phyloP scores from a whole-genome alignment of 129 eudicot genomes.

The Rutidosis leptorrhynchoides region DNA sequence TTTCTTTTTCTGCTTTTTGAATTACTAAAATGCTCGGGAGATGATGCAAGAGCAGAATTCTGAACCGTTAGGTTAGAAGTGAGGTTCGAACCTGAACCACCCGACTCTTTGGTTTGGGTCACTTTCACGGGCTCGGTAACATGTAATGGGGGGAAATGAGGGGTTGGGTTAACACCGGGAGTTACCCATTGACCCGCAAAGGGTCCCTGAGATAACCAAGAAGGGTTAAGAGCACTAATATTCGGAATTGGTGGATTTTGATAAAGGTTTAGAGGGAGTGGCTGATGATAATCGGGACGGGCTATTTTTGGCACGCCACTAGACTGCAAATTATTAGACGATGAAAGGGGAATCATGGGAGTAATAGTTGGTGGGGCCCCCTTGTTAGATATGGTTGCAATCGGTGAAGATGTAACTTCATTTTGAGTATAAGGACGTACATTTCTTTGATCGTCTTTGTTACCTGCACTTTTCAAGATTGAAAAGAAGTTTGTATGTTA shows the following conservation, averaged over 20 bases:
- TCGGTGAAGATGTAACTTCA: conserved; percentile 41
- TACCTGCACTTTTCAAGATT: conserved; percentile 43
- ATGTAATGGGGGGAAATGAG: conserved; percentile 41
- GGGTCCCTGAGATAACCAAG: conserved; percentile 71
- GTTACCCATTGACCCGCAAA: conserved; percentile 72
- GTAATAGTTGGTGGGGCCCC: conserved; percentile 38
- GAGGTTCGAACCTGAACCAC: conserved; percentile 13
- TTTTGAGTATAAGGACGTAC: conserved; percentile 43
- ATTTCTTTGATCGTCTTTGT: conserved; percentile 44
- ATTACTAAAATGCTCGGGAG: conserved; percentile 36
- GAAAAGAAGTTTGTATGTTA: conserved; percentile 25
- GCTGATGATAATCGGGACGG: conserved; percentile 45
- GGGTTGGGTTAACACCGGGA: conserved; percentile 36
- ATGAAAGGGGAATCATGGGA: conserved; percentile 73
- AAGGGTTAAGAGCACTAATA: conserved; percentile 47
- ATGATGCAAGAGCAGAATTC: conserved; percentile 30
- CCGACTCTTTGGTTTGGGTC: conserved; percentile 48
- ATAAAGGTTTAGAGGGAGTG: conserved; percentile 61
- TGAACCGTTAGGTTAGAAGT: conserved; percentile 16
- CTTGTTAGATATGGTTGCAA: conserved; percentile 46
- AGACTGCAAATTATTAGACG: conserved; percentile 48
- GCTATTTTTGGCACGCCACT: conserved; percentile 44
- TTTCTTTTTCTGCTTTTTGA: conserved; percentile 65
- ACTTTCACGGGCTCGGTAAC: conserved; percentile 52
- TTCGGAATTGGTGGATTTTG: conserved; percentile 49